Conservation (phyloP, 1,284 basidiomycete species). For the Coriolopsis trogii region DNA sequence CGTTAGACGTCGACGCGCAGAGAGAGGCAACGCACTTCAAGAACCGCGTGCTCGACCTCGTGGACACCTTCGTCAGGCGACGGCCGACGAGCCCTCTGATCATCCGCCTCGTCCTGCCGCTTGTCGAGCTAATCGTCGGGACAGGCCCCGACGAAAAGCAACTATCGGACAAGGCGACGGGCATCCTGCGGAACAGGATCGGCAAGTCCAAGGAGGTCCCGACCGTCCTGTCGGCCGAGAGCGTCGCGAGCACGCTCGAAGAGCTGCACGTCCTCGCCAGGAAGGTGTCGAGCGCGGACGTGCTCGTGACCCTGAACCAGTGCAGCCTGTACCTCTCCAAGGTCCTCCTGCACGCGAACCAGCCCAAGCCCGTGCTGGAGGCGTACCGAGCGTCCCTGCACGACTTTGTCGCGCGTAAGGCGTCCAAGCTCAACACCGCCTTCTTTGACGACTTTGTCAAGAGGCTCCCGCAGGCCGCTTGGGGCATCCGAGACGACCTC, state of each 20-base stretch:
- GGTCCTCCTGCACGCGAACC: conserved; percentile 50
- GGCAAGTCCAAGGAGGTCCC: conserved; percentile 77
- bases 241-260: conserved; percentile 53
- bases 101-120: conserved; percentile 72
- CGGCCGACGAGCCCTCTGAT: conserved; percentile 72
- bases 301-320: conserved; percentile 63
- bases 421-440: conserved; percentile 70
- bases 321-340: conserved; percentile 78
- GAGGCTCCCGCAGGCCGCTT: conserved; percentile 69
- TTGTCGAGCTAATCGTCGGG: conserved; percentile 73
- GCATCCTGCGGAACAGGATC: conserved; percentile 76
- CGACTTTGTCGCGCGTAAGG: conserved; percentile 84
- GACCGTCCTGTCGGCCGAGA: conserved; percentile 46
- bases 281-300: conserved; percentile 67
- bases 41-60: conserved; percentile 90
- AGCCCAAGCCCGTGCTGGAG: conserved; percentile 47
- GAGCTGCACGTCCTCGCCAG: conserved; percentile 79
- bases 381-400: conserved; percentile 71
- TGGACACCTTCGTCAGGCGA: conserved; percentile 82
- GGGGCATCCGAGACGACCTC: conserved; percentile 66
- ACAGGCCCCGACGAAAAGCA: conserved; percentile 81
- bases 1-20: conserved; percentile 62
- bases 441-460: conserved; percentile 85
- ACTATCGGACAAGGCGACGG: conserved; percentile 82
- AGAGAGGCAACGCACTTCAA: conserved; percentile 93